Percentiles rank a stretch among this genome's conserved stretches.
phyloP scores from a whole-genome alignment of 352 stramenopile species.

The Phytophthora fragariae region DNA sequence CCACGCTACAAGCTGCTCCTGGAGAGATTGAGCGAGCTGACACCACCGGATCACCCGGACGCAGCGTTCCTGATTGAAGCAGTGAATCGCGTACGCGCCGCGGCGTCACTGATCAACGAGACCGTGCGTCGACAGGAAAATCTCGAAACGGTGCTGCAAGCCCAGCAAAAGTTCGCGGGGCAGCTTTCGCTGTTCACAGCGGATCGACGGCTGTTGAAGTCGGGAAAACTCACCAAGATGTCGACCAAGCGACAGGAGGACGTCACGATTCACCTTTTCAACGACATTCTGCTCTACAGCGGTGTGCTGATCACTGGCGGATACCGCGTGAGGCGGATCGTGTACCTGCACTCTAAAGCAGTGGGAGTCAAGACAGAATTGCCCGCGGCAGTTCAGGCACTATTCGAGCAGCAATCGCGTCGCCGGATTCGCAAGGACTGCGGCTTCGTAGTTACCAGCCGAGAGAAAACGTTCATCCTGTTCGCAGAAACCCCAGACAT shows the following conservation, averaged over 20 bases:
- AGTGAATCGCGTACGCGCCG: constrained; percentile 61
- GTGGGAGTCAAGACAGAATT: constrained; percentile 71
- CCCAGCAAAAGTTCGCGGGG: constrained; percentile 84
- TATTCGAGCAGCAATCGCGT: constrained; percentile 54
- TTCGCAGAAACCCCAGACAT: constrained; percentile 62
- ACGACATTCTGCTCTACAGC: constrained; percentile 88
- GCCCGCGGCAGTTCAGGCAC: constrained; percentile 53
- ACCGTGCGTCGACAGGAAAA: constrained; percentile 86
- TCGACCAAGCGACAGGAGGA: constrained; percentile 84
- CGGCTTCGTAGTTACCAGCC: constrained; percentile 79
- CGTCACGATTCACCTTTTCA: constrained; percentile 88
- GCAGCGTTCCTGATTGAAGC: constrained; percentile 67
- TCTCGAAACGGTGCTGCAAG: constrained; percentile 78
- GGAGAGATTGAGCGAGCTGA: constrained; percentile 80
- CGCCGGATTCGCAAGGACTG: constrained; percentile 60
- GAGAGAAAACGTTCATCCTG: constrained; percentile 86
- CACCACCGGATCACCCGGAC: constrained; percentile 63
- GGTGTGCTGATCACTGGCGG: constrained; percentile 74
- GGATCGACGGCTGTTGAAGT: constrained; percentile 65
- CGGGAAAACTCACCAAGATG: constrained; percentile 84
- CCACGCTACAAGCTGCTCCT: constrained; percentile 92
- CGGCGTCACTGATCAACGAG: constrained; percentile 86
- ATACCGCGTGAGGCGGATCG: constrained; percentile 74
- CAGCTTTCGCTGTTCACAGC: constrained; percentile 79
- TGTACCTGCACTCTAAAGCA: constrained; percentile 78